phyloP scores from a whole-genome alignment of 257 asterid species.

The Solanum ahanhuiri region DNA sequence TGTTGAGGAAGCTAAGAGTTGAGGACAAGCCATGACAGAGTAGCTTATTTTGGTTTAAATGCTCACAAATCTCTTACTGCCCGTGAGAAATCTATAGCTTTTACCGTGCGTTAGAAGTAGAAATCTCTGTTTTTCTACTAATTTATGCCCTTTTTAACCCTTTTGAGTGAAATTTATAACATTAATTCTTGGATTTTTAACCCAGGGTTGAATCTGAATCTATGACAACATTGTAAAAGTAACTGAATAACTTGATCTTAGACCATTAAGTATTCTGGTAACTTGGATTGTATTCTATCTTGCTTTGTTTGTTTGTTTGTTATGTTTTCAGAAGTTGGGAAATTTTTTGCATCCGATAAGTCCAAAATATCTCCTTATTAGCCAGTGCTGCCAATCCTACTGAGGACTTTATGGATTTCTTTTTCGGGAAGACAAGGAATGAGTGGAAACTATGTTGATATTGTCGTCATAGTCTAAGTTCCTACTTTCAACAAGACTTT shows the following conservation, averaged over 20 bases:
- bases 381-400: neutral
- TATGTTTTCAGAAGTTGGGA: neutral
- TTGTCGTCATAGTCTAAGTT: neutral
- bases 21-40: slow-evolving; percentile 4
- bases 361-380: neutral
- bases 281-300: neutral
- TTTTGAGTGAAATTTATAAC: neutral
- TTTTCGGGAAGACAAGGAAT: neutral
- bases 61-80: neutral
- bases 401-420: neutral
- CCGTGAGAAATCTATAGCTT: neutral
- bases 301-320: neutral
- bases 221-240: neutral
- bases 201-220: neutral
- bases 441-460: neutral
- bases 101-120: neutral
- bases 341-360: neutral
- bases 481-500: neutral
- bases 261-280: neutral
- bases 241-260: neutral
- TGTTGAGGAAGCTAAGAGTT: slow-evolving; percentile 42
- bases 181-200: neutral
- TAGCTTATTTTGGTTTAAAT: neutral
- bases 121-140: neutral
- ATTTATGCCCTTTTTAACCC: neutral